Evolutionary conservation across 805 yeast genomes (phyloP), one percentile per base, ranked within the genome.

Genomic region (Yamadazyma endophytica): DNA sequence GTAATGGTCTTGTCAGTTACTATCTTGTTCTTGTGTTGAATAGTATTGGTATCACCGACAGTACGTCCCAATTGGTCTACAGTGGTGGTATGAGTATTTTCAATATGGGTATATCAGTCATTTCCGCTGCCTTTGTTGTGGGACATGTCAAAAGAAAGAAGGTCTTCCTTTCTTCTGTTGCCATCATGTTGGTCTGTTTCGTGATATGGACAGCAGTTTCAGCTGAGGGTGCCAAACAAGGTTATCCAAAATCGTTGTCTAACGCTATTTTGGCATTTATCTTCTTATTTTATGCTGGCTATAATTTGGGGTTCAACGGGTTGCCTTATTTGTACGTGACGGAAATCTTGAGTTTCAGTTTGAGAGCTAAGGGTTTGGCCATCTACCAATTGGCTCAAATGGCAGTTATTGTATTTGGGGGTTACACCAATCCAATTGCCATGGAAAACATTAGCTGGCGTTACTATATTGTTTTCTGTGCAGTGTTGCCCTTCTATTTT

Each of bases 31-130:
- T 64, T 43, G 80, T 76, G 9, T 61, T 75, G 41, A 47, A 54
- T 36, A 65, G 75, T 16, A 72, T 75, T 47, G 79, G 81, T 36
- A 69, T 75, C 44, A 70, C 71, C 28, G 60, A 58, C n/a, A 54
- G 61, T 16, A 52, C 52, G 29, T 51, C 55, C 33, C 75, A 74
- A 50, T 61, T 73, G 33, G 49, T 67, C 30, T 64, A 73, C 47
- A 74, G 75, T 47, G 78, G 73, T 34, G 66, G 69, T 37, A 61
- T 73, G 40, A 66, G 62, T 65, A 52, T 68, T 36, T 72, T 60
- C 50, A 70, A 71, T 56, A 63, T 64, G 42, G 57, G 52, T 14
- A 39, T 55, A 31, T 46, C 62, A 7, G 26, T 37, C 24, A 27
- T 36, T 9, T 27, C 24, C 23, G 45, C 47, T 26, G 46, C 54